Percentiles rank a stretch among this genome's conserved stretches.
Conservation (phyloP, 805 yeast species). For the Yamadazyma nakazawae region DNA sequence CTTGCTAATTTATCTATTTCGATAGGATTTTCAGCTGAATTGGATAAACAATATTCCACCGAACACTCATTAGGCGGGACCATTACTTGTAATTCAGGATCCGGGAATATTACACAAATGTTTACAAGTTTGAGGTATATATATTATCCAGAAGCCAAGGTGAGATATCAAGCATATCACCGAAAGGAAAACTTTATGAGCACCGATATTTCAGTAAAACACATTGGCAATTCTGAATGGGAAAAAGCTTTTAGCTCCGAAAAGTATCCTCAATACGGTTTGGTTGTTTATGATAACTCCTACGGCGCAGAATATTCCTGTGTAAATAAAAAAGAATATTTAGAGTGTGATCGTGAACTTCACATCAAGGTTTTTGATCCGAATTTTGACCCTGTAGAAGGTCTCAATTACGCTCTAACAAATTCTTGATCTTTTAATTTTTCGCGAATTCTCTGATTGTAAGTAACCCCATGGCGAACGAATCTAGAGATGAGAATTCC, state of each 20-base stretch:
- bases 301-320: slow-evolving; percentile 13
- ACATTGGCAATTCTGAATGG: slow-evolving; percentile 7
- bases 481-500: not conserved
- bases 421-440: not conserved
- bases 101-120: slow-evolving; percentile 11
- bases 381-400: slow-evolving; percentile 74
- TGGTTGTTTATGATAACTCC: slow-evolving; percentile 12
- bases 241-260: slow-evolving; percentile 6
- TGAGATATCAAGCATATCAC: slow-evolving; percentile 6
- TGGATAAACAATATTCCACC: not conserved
- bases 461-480: not conserved
- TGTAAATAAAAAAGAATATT: slow-evolving; percentile 7
- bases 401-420: slow-evolving; percentile 12
- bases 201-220: not conserved
- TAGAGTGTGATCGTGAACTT: slow-evolving; percentile 3
- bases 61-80: slow-evolving; percentile 8
- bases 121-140: slow-evolving; percentile 9
- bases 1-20: slow-evolving; percentile 3
- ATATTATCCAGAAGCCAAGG: slow-evolving; percentile 11
- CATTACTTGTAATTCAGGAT: slow-evolving; percentile 8
- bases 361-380: slow-evolving; percentile 2
- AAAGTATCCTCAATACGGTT: slow-evolving; percentile 9
- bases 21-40: not conserved
- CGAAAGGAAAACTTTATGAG: not conserved
- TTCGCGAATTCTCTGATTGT: not conserved